Evolutionary conservation across 306 rosid species (phyloP).

Genomic region (Echinosophora koreensis): DNA sequence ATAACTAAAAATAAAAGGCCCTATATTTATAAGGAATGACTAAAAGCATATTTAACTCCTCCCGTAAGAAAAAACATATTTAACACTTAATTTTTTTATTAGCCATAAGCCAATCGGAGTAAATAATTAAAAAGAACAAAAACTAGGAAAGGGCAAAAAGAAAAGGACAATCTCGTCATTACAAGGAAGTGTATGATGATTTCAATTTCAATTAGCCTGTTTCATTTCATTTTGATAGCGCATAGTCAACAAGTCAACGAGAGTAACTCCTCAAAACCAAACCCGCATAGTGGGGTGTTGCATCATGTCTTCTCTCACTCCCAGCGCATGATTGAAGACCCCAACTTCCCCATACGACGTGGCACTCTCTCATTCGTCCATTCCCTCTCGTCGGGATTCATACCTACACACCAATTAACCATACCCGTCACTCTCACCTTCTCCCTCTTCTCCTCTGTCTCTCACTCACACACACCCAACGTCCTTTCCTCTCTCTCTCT

Average conservation of each 20-base stretch:
- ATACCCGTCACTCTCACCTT: constrained; percentile 58
- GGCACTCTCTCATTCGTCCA: constrained; percentile 53
- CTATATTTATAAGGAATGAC: too few species aligned
- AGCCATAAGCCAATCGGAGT: too few species aligned
- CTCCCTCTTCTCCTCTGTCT: constrained; percentile 33
- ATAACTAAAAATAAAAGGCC: too few species aligned
- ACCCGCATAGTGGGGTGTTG: constrained; percentile 58
- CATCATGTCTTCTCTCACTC: constrained; percentile 42
- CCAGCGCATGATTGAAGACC: constrained; percentile 50
- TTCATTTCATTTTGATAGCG: background rate
- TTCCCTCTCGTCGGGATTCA: constrained; percentile 77
- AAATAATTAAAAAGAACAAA: background rate
- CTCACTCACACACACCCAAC: constrained; percentile 42
- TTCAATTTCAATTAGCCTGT: background rate
- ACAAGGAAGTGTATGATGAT: background rate
- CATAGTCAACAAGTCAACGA: constrained; percentile 21
- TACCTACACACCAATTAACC: constrained; percentile 62
- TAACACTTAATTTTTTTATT: too few species aligned
- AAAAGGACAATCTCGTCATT: constrained; percentile 5
- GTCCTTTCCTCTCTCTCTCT: constrained; percentile 32
- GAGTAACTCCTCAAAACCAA: constrained; percentile 11
- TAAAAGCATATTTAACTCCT: too few species aligned
- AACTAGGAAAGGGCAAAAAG: background rate
- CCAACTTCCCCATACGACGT: constrained; percentile 51
- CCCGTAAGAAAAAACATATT: too few species aligned